Evolutionary conservation across 176 grass and related monocot genomes (phyloP), one percentile per base, ranked within the genome.

Genomic region (Ensete ventricosum): DNA sequence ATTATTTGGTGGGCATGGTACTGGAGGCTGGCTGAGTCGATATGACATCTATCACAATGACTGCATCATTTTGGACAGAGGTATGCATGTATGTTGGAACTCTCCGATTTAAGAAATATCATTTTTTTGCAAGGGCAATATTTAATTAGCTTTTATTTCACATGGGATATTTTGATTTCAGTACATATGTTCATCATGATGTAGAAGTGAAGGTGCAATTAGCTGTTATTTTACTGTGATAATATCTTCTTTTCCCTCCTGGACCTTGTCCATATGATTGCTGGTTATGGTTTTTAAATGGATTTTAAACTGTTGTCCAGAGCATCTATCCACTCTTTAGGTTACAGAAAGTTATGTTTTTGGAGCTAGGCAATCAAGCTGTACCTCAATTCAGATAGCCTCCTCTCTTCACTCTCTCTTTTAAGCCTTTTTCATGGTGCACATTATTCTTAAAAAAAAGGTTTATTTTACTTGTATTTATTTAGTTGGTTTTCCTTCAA

Each of bases 31-130:
- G 94, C 82, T 93, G 75, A 98, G 88, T 89, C 86, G 90, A 83
- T 98, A 98, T 69, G 94, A 98, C 69, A 76, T 93, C 71, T 98
- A 98, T 82, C 87, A 98, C 82, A 98, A 98, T 62, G 94, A 98
- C 72, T 98, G 94, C 77, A 77, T 87, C 79, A 88, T 98, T 80
- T 85, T 98, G 80, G 94, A 98, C 69, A 91, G 94, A 86, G 94
- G 94, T 92, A 83, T 89, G 80, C 51, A 48, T 70, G 60, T 51
- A 69, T 14, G 22, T 16, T 9, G 68, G 50, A 63, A 8, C 7
- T 29, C 20, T 9, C 67, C 0, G 51, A 20, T 55, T 5, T 14
- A 58, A 62, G 26, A 16, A 12, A 25, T 25, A 12, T 3, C 63
- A 24, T 25, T 65, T 23, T 11, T 1, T 43, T n/a, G 63, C 8